A percentile compares a stretch with the other conserved stretches of the same genome.
These are phyloP conservation scores for Obelidium mucronatum DNA, from an alignment of 192 early-diverging fungal species.

Conservation along the genomic window DNA sequence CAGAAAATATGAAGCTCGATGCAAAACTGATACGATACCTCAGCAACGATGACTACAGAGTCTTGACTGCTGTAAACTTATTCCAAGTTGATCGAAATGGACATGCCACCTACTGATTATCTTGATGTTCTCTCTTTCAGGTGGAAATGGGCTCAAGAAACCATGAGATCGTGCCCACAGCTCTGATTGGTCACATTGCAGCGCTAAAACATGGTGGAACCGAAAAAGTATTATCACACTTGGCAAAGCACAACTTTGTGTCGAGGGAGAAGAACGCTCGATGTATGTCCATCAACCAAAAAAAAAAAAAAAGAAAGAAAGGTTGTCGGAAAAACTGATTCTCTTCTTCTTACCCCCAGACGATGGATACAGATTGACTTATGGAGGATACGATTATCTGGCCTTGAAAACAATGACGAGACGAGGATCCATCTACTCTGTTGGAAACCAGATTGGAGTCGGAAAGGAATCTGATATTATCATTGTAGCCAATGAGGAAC, in stretches of 20 bases:
- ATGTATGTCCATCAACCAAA: too few relatives aligned
- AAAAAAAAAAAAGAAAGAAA: too few relatives aligned
- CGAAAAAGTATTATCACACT: slow-evolving; percentile 82
- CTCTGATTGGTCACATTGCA: slow-evolving; percentile 95
- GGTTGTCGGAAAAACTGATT: not conserved
- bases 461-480: slow-evolving; percentile 99
- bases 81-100: not conserved
- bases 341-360: slow-evolving; percentile 54
- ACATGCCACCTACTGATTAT: not conserved
- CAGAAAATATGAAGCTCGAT: slow-evolving; percentile 86
- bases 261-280: slow-evolving; percentile 81
- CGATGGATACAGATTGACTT: slow-evolving; percentile 96
- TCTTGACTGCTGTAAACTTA: slow-evolving; percentile 84
- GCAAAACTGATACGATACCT: slow-evolving; percentile 95
- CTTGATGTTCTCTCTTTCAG: slow-evolving; percentile 38
- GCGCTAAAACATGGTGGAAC: slow-evolving; percentile 85
- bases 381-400: slow-evolving; percentile 99
- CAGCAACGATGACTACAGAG: slow-evolving; percentile 91
- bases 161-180: slow-evolving; percentile 95
- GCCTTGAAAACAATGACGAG: slow-evolving; percentile 92
- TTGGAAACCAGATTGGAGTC: slow-evolving; percentile 99
- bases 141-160: slow-evolving; percentile 98
- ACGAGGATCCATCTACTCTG: slow-evolving; percentile 86
- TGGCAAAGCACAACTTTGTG: slow-evolving; percentile 92
- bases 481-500: slow-evolving; percentile 93